Base-by-base conservation (phyloP, 148 eudicot species). In the Nyssa sinensis region DNA sequence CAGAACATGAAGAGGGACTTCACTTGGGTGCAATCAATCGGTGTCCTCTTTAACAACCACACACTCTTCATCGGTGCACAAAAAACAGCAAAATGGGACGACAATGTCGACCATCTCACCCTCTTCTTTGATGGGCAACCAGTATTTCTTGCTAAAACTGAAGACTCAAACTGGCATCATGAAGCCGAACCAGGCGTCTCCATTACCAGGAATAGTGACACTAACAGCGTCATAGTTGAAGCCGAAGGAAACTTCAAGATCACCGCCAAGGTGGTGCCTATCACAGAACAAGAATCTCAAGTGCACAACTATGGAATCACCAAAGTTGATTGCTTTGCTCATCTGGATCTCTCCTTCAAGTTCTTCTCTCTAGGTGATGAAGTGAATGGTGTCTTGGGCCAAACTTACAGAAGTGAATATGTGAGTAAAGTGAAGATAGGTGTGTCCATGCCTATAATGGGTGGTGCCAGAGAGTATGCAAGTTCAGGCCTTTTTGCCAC, bases 1-100 rank as follows among this genome's bases (percentile, higher is more conserved):
- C 2, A 13, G 0, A 66, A 75, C 32, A 80, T 82, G 86, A 70
- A 62, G 2, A 71, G 88, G 29, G 90, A 87, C 81, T 84, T 82
- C 78, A 87, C 88, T 0, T 87, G 90, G 90, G 84, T 87, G 58
- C 83, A 87, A 21, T 82, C 88, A 31, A 69, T 84, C 11, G 86
- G 84, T n/a, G 62, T 87, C 72, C 84, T 87, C 76, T 87, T 84
- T 25, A 81, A 78, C 82, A 57, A 64, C 66, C 88, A 84, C 67
- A 75, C 69, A 11, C 78, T 87, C 55, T 82, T 63, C 67, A 4
- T 87, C 9, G 84, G 84, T 0, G 90, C 87, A 49, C 75, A 66
- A 21, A 79, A 75, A 62, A 86, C 87, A n/a, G 59, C 74, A 24
- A 67, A 72, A 14, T 86, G 90, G 90, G 74, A 82, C 19, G 77